These are phyloP conservation scores for Tylopilus subfusipes DNA, from an alignment of 768 basidiomycete species.

Conservation along the genomic window DNA sequence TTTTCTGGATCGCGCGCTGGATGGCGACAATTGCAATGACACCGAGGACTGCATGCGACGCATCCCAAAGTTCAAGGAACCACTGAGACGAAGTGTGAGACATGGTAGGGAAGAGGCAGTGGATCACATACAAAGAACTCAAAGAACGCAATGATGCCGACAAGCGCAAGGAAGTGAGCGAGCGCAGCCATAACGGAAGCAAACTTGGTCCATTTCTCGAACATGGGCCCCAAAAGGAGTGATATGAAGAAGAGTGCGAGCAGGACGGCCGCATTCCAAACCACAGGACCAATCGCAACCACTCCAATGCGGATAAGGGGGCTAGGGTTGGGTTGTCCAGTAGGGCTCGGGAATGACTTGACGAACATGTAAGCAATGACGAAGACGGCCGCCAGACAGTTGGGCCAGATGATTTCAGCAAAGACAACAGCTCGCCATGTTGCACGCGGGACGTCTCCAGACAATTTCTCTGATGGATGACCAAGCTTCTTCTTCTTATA, in stretches of 20 bases:
- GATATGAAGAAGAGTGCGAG: conserved; percentile 85
- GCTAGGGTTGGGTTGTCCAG: conserved; percentile 67
- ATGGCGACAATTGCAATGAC: conserved; percentile 86
- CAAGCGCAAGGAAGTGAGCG: conserved; percentile 76
- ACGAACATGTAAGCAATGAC: conserved; percentile 88
- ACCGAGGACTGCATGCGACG: conserved; percentile 94
- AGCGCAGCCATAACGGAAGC: conserved; percentile 89
- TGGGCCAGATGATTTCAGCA: conserved; percentile 79
- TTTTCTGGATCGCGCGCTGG: conserved; percentile 91
- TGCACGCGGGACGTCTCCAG: conserved; percentile 91
- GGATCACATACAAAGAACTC: conserved; percentile 82
- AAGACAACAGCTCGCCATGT: conserved; percentile 80
- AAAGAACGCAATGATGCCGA: conserved; percentile 87
- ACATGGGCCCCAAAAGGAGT: conserved; percentile 89
- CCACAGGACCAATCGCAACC: conserved; percentile 87
- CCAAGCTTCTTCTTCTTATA: conserved; percentile 99
- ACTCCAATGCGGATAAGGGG: conserved; percentile 86
- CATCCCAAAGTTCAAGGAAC: conserved; percentile 96
- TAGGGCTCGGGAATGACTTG: conserved; percentile 76
- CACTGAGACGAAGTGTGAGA: conserved; percentile 48
- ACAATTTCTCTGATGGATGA: conserved; percentile 95
- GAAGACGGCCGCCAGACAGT: conserved; percentile 73
- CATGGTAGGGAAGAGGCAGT: conserved; percentile 32
- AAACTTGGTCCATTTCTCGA: conserved; percentile 82
- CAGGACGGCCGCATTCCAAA: conserved; percentile 91